Percentiles rank a stretch among this genome's conserved stretches.
These are phyloP conservation scores for Calocera viscosa DNA, from an alignment of 768 basidiomycete species.

Conservation along the genomic window DNA sequence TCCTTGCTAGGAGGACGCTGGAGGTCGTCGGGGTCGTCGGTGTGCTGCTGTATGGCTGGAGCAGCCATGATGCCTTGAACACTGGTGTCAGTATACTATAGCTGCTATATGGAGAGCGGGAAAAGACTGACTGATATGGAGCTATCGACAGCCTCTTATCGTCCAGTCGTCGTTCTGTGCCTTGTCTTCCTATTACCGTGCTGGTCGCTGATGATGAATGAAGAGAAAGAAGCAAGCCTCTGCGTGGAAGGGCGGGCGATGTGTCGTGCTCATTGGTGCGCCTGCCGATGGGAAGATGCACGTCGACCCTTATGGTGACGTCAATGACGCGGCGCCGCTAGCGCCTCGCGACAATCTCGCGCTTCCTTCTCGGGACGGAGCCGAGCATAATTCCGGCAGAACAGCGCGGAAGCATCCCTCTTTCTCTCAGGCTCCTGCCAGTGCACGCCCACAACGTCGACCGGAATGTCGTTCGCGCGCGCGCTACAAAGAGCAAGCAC, in stretches of 20 bases:
- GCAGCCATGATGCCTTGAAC: too few relatives aligned
- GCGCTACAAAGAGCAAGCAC: not conserved
- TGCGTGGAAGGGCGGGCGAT: too few relatives aligned
- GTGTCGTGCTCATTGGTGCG: too few relatives aligned
- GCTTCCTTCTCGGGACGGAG: too few relatives aligned
- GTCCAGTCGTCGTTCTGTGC: not conserved
- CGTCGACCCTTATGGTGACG: not conserved
- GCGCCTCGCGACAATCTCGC: too few relatives aligned
- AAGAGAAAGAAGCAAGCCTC: not conserved
- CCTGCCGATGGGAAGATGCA: too few relatives aligned
- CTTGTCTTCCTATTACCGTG: not conserved
- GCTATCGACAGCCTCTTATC: too few relatives aligned
- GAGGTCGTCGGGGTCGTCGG: too few relatives aligned
- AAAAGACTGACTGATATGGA: too few relatives aligned
- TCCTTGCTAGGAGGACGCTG: too few relatives aligned
- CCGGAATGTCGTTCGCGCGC: not conserved
- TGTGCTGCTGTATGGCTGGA: too few relatives aligned
- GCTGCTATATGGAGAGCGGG: not conserved
- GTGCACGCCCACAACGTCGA: not conserved
- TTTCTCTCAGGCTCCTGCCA: not conserved
- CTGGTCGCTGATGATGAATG: not conserved
- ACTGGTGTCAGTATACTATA: too few relatives aligned
- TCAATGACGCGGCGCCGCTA: constrained; percentile 5
- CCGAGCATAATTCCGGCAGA: not conserved
- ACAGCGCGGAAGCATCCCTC: not conserved